These are phyloP conservation scores for Cicer bijugum DNA, from an alignment of 306 rosid species.

Conservation along the genomic window DNA sequence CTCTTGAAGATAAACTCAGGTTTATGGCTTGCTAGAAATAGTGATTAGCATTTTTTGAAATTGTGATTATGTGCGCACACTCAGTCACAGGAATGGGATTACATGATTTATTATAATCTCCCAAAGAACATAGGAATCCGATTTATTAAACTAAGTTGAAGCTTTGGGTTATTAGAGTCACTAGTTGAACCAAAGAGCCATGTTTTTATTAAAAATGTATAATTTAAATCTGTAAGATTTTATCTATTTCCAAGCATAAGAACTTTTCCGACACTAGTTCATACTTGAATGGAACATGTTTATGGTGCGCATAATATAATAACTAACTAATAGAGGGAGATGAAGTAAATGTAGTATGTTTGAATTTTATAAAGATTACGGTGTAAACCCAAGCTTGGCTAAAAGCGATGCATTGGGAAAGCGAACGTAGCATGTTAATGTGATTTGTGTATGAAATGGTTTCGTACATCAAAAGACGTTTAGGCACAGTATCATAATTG, in stretches of 20 bases:
- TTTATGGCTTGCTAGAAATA: neutral
- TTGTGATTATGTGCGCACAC: neutral
- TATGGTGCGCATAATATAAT: neutral
- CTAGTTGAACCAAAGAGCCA: neutral
- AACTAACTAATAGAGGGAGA: neutral
- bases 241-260: neutral
- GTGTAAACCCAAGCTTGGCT: no score
- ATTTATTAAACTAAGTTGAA: neutral
- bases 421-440: neutral
- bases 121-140: no score
- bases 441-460: neutral
- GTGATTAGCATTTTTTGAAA: neutral
- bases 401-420: no score
- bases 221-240: neutral
- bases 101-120: neutral
- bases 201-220: neutral
- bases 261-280: neutral
- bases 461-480: neutral
- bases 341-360: neutral
- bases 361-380: no score
- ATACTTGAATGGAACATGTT: neutral
- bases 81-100: neutral
- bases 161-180: neutral
- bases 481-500: no score
- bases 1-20: constrained; percentile 4